Base-by-base conservation (phyloP, 2,329 filamentous ascomycete genomes). In the Pezicula neosporulosa region DNA sequence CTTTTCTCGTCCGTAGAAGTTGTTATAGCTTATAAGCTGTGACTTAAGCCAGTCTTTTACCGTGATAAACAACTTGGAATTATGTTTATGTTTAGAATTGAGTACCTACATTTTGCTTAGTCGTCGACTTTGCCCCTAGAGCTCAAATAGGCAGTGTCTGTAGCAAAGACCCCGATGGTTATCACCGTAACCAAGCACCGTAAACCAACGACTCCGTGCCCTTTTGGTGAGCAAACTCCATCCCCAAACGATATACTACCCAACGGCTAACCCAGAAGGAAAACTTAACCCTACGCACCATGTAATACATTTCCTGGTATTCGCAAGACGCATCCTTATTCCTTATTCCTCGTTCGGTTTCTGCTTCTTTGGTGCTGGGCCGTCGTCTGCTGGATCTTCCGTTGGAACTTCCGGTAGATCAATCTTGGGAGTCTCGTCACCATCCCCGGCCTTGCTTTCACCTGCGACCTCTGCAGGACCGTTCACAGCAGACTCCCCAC, bases 401-500 rank as follows among this genome's bases (percentile, higher is more conserved):
- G 60, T 63, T 43, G 70, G 68, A 12, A 71, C 68, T 51, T 65
- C 66, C n/a, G 70, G 69, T 13, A 73, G 57, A 47, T 65, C 56
- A 16, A 59, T 57, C 51, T 46, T 62, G 57, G 44, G 63, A 58
- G 33, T 58, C 53, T 35, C 54, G 55, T 47, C 64, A 53, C 37
- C 56, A 56, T 18, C 16, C 37, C 33, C 45, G 10, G 47, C 30
- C 21, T 49, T 35, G 8, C 12, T 49, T 38, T 27, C 3, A 38
- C 13, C 45, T 21, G 47, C 49, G 43, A 49, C 51, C n/a, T 45
- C 51, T 24, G 46, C 47, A 46, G 56, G 48, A 19, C 57, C 59
- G 51, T 61, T 61, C 46, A 60, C 61, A 33, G 55, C 59, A 41
- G 56, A 58, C 51, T 56, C 56, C 33, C 53, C 60, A 37, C 52